A percentile compares a stretch with the other conserved stretches of the same genome.
phyloP scores from a whole-genome alignment of 2,329 filamentous ascomycete species.

The Aspergillus chevalieri region DNA sequence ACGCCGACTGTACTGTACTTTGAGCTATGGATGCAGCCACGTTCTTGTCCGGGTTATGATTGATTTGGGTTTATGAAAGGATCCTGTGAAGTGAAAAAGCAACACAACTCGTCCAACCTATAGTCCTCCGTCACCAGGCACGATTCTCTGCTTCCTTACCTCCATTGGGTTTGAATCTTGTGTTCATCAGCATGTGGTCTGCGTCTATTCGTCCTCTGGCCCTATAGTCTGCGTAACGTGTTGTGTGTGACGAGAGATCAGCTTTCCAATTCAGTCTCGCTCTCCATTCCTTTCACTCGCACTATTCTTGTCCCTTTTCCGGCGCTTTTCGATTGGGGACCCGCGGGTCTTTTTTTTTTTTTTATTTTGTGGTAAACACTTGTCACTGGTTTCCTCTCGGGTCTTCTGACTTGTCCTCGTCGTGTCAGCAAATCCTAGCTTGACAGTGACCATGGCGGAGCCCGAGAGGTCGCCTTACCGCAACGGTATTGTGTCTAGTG shows the following conservation, averaged over 20 bases:
- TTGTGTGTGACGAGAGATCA: slow-evolving; percentile 22
- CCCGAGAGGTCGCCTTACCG: slow-evolving; percentile 32
- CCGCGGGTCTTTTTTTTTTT: slow-evolving; percentile 1
- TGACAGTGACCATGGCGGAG: slow-evolving; percentile 28
- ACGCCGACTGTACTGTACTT: neutral
- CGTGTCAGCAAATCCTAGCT: slow-evolving; percentile 23
- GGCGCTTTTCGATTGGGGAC: neutral
- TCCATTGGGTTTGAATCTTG: too few species aligned
- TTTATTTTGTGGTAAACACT: slow-evolving; percentile 13
- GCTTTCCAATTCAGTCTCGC: slow-evolving; percentile 4
- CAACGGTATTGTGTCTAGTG: slow-evolving; percentile 23
- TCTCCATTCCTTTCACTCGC: slow-evolving; percentile 2
- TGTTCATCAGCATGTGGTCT: slow-evolving; percentile 28
- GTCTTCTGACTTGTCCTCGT: slow-evolving; percentile 29
- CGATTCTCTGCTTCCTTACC: too few species aligned
- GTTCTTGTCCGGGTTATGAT: slow-evolving; percentile 9
- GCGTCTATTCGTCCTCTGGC: slow-evolving; percentile 26
- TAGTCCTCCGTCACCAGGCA: too few species aligned
- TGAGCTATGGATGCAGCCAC: slow-evolving; percentile 5
- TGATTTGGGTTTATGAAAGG: slow-evolving; percentile 5
- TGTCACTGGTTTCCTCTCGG: slow-evolving; percentile 27
- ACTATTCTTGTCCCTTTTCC: slow-evolving; percentile 5
- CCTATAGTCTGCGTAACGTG: slow-evolving; percentile 29
- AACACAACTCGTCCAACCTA: too few species aligned
- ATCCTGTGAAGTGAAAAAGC: slow-evolving; percentile 2